Conservation (phyloP, 164 flowering plant genomes). For the Piper longum region DNA sequence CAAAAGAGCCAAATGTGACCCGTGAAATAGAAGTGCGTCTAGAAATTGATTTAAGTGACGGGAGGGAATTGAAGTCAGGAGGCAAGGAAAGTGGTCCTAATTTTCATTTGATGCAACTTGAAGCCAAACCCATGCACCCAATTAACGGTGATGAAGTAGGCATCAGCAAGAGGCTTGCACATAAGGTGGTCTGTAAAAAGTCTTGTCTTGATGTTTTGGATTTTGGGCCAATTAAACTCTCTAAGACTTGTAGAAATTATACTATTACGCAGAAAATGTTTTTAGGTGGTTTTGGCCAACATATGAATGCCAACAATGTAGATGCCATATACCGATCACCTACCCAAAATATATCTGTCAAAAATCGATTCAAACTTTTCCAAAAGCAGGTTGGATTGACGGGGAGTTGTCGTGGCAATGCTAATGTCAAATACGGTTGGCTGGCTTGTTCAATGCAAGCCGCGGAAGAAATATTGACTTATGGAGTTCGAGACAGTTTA, state of each 20-base stretch:
- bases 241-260: constrained; percentile 3
- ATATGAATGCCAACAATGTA: constrained; percentile 18
- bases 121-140: constrained; percentile 19
- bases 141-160: not conserved
- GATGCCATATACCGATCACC: constrained; percentile 26
- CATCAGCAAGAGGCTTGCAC: not conserved
- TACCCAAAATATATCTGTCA: constrained; percentile 9
- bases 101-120: constrained; percentile 22
- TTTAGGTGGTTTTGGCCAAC: constrained; percentile 21
- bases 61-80: constrained; percentile 17
- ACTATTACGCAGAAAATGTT: constrained; percentile 3
- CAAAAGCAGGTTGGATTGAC: constrained; percentile 66
- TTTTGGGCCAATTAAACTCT: constrained; percentile 1
- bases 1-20: constrained; percentile 20
- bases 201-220: not conserved
- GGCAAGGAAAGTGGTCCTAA: constrained; percentile 38
- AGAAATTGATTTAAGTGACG: constrained; percentile 53
- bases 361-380: constrained; percentile 46
- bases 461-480: constrained; percentile 29
- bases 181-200: not conserved
- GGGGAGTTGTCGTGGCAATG: constrained; percentile 43
- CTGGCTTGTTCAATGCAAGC: constrained; percentile 46
- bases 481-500: constrained; percentile 48
- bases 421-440: constrained; percentile 85
- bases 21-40: constrained; percentile 54